Base-by-base conservation (phyloP, 768 basidiomycete genomes). In the Suillus fuscotomentosus region DNA sequence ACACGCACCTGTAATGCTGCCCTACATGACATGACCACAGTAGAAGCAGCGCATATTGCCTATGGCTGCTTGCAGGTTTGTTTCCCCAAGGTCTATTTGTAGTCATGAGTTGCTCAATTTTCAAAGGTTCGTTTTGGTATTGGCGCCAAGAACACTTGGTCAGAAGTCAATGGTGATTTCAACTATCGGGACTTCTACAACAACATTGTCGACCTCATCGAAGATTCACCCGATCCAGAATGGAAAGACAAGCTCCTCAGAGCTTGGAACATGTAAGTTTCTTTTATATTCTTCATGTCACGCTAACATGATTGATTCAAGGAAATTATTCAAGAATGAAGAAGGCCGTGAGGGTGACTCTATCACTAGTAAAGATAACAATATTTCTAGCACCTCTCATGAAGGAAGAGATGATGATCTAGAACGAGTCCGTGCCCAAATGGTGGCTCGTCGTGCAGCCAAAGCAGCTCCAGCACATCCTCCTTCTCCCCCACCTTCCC, bases 21-120 rank as follows among this genome's bases (percentile, higher is more conserved):
- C 6, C 42, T 68, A 14, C 62, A 66, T 22, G 42, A 60, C 27
- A 66, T 68, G 67, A 65, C 51, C 5, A 62, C 34, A 1, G 50
- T 68, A 3, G 63, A 61, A 47, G 39, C 67, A 1, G 59, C 55
- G 20, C 62, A 66, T 60, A 66, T 68, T 47, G 67, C 65, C 11
- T 68, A 68, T 48, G n/a, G 38, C 0, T 61, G 63, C 17, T 36
- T 68, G 2, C 67, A 66, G 41, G 62, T 68, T 63, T 20, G 61
- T 47, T 47, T 47, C 9, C n/a, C 1, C 38, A 39, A 39, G 11
- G 0, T 39, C 38, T 39, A 10, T 39, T 11, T 39, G 38, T 39
- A 39, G 38, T 39, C 11, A 39, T 13, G 38, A 39, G 38, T 13
- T 13, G 38, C 38, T 39, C 38, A 13, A 27, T 27, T 27, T 27